Evolutionary conservation across 116 monocot genomes (phyloP).

Genomic region (Phalaenopsis hybrid): DNA sequence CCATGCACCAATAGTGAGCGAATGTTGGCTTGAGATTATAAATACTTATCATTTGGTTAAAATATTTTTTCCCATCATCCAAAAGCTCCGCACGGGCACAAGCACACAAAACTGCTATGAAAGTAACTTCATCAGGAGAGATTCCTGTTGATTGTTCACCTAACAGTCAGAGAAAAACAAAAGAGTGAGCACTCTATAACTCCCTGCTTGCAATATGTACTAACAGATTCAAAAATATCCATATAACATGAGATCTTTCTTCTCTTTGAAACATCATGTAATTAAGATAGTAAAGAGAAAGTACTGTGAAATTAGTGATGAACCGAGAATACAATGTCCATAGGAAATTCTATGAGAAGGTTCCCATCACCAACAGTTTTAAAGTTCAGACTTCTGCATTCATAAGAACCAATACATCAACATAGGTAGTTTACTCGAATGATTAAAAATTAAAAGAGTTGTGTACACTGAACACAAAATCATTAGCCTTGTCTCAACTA

Average conservation of each 20-base stretch:
- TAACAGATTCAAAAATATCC: neutral
- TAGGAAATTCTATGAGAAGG: no score
- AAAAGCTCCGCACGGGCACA: constrained; percentile 39
- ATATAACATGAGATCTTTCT: neutral
- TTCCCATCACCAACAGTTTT: no score
- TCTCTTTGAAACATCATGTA: neutral
- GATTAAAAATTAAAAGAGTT: no score
- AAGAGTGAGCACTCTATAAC: neutral
- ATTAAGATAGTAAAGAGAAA: no score
- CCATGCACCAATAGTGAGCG: constrained; percentile 59
- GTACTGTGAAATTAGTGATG: no score
- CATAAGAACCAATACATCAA: no score
- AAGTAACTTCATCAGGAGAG: constrained; percentile 42
- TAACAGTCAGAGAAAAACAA: neutral
- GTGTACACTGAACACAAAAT: no score
- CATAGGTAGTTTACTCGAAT: no score
- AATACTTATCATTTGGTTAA: constrained; percentile 29
- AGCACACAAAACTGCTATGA: constrained; percentile 36
- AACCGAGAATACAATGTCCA: no score
- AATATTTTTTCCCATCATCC: constrained; percentile 38
- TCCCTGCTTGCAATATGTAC: neutral
- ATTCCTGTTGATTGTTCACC: constrained; percentile 8
- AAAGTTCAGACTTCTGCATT: no score
- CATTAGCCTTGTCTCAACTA: no score
- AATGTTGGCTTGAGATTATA: constrained; percentile 36